Evolutionary conservation across 306 rosid species (phyloP), one percentile per base, ranked within the genome.

Genomic region (Vigna hirtella): DNA sequence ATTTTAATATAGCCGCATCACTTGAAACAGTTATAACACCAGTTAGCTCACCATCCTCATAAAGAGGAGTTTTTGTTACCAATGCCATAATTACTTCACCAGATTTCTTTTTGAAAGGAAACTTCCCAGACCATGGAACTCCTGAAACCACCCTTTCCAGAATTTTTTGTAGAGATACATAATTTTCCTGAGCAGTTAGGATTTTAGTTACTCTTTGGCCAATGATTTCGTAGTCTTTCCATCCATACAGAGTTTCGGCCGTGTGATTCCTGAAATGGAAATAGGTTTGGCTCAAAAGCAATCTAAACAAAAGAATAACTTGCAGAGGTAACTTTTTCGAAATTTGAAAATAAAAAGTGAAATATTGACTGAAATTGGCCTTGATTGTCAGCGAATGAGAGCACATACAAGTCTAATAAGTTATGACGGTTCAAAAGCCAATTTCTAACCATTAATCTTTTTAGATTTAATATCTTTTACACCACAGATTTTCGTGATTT

Each of bases 201-300:
- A 84, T 56, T 50, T 85, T 78, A 24, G 79, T 68, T 79, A 78
- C 74, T 64, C 77, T 78, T 70, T 77, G 82, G 53, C 93, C 91
- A 74, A 87, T 61, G 38, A 85, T 86, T 79, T 92, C 97, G 42
- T 85, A 65, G 75, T 84, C 88, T 81, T 83, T 92, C 97, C 95
- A 92, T 79, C 96, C 97, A 64, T 79, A 90, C 16, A 92, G 82
- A 47, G 83, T 86, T 83, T 87, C 96, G 0, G 93, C 95, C 1
- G 88, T 30, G 40, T 72, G 77, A 82, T 92, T 92, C 96, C 93
- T 92, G 85, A 76, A 83, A 78, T 77, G 53, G 12, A 57, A 43
- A 53, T 47, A 48, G 55, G 36, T 45, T 64, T 36, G 59, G 40
- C 53, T 56, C 38, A 52, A 78, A 64, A 73, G 18, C 62, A 50